These are phyloP conservation scores for Pichia pseudocactophila DNA, from an alignment of 805 yeast species.

Conservation along the genomic window DNA sequence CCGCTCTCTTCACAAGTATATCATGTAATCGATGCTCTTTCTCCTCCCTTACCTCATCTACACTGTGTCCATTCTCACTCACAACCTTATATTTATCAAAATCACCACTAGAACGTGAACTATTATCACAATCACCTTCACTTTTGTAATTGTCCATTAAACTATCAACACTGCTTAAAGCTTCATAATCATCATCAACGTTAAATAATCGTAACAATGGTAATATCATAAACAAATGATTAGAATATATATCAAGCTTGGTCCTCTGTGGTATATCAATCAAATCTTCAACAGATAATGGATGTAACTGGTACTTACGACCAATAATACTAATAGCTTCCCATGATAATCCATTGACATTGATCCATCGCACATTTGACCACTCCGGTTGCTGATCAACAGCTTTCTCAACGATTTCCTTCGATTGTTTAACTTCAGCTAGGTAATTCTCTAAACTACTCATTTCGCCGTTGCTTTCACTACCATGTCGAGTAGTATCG, in stretches of 20 bases:
- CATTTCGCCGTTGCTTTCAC: conserved; percentile 6
- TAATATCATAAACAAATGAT: conserved; percentile 44
- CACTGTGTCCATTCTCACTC: no score
- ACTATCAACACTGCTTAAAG: no score
- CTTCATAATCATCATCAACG: conserved; percentile 12
- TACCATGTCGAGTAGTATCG: conserved; percentile 10
- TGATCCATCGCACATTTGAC: conserved; percentile 48
- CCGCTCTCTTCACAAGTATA: background rate
- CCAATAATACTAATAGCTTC: conserved; percentile 44
- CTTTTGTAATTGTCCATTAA: background rate
- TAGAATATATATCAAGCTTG: conserved; percentile 44
- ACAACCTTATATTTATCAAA: no score
- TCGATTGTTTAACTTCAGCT: conserved; percentile 16
- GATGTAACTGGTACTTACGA: conserved; percentile 37
- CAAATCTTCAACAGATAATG: conserved; percentile 53
- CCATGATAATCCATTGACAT: conserved; percentile 54
- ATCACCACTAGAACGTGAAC: no score
- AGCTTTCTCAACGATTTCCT: conserved; percentile 23
- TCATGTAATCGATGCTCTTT: background rate
- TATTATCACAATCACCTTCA: no score
- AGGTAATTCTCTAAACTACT: conserved; percentile 10
- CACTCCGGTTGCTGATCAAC: conserved; percentile 35
- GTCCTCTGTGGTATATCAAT: conserved; percentile 55
- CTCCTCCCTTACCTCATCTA: no score
- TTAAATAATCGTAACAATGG: conserved; percentile 42